Evolutionary conservation across 306 rosid species (phyloP).

Genomic region (Prunus fruticosa): DNA sequence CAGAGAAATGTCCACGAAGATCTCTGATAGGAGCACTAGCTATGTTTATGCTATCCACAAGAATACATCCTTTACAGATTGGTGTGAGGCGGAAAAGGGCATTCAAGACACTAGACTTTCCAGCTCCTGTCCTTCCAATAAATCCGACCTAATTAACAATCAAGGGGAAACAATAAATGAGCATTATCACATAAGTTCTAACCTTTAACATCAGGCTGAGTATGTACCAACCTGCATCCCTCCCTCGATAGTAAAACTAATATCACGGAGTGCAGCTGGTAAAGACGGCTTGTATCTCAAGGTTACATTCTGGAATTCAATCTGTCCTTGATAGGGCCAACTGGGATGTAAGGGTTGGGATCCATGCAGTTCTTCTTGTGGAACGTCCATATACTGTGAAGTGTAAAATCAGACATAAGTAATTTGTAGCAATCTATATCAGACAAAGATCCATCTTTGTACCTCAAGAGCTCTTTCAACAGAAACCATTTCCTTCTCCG

Average conservation of each 20-base stretch:
- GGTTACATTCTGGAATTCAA: slow-evolving; percentile 77
- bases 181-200: neutral
- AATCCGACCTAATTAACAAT: slow-evolving; percentile 69
- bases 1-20: slow-evolving; percentile 76
- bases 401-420: slow-evolving; percentile 25
- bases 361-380: slow-evolving; percentile 77
- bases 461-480: slow-evolving; percentile 94
- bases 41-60: slow-evolving; percentile 74
- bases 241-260: slow-evolving; percentile 70
- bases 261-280: slow-evolving; percentile 71
- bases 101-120: slow-evolving; percentile 93
- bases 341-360: slow-evolving; percentile 44
- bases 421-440: slow-evolving; percentile 8
- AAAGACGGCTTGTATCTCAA: slow-evolving; percentile 86
- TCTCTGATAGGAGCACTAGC: slow-evolving; percentile 66
- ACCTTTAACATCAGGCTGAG: slow-evolving; percentile 3
- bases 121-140: slow-evolving; percentile 97
- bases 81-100: slow-evolving; percentile 87
- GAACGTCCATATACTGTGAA: slow-evolving; percentile 78
- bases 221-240: slow-evolving; percentile 63
- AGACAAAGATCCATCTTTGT: slow-evolving; percentile 27
- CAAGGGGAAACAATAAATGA: slow-evolving; percentile 14
- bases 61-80: slow-evolving; percentile 58
- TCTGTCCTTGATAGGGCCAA: slow-evolving; percentile 79
- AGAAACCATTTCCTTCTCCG: slow-evolving; percentile 98